Percentiles rank a stretch among this genome's conserved stretches.
These are phyloP conservation scores for Aquilaria sinensis DNA, from an alignment of 345 rosid genomes.

Conservation along the genomic window DNA sequence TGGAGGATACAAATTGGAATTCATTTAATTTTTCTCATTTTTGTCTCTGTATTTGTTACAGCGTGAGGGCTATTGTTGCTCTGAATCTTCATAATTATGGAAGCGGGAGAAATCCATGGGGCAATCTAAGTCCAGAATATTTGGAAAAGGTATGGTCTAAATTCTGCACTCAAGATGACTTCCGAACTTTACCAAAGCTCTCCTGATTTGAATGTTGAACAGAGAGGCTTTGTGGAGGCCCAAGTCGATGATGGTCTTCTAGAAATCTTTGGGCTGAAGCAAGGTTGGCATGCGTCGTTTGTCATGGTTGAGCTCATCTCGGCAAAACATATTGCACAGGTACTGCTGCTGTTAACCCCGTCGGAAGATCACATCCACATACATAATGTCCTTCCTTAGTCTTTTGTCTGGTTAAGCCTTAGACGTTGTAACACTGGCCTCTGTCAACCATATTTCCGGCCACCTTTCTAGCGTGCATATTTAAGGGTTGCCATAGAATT, in stretches of 20 bases:
- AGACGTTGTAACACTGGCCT: too few relatives aligned
- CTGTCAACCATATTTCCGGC: too few relatives aligned
- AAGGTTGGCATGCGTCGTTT: slow-evolving; percentile 99
- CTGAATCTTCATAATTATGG: slow-evolving; percentile 89
- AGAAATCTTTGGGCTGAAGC: slow-evolving; percentile 93
- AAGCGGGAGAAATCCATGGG: slow-evolving; percentile 99
- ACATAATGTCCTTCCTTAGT: too few relatives aligned
- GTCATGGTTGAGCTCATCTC: slow-evolving; percentile 99
- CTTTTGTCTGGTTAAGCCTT: too few relatives aligned
- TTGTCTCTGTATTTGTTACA: slow-evolving; percentile 21
- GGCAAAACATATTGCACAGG: slow-evolving; percentile 98
- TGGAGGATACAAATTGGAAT: too few relatives aligned
- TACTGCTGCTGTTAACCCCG: slow-evolving; percentile 12
- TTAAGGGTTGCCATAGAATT: neutral
- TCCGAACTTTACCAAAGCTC: neutral
- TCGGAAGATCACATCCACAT: too few relatives aligned
- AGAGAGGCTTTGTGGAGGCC: slow-evolving; percentile 96
- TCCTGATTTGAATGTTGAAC: slow-evolving; percentile 4
- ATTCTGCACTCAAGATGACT: neutral
- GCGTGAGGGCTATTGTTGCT: slow-evolving; percentile 90
- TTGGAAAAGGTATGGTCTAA: slow-evolving; percentile 60
- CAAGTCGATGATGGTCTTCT: slow-evolving; percentile 91
- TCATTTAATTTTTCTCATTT: slow-evolving; percentile 1
- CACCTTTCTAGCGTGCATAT: neutral
- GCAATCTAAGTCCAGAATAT: slow-evolving; percentile 68